These are phyloP conservation scores for Neopestalotiopsis sp. DNA, from an alignment of 2,329 filamentous ascomycete genomes.

Conservation along the genomic window DNA sequence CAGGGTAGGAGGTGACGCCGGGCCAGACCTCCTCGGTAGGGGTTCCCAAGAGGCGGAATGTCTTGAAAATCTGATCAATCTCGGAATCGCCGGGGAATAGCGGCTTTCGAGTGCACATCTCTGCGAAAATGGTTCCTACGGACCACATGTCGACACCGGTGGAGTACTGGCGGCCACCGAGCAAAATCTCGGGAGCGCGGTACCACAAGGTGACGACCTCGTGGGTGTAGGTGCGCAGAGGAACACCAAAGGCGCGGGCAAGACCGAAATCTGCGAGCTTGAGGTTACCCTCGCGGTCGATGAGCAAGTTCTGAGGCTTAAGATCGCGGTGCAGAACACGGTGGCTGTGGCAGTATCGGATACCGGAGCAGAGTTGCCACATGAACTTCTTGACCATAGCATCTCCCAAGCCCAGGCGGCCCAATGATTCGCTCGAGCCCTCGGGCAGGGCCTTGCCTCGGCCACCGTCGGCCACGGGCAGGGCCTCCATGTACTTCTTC, in stretches of 20 bases:
- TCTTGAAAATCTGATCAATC: constrained; percentile 95
- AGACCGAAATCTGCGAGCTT: constrained; percentile 92
- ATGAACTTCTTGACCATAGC: constrained; percentile 93
- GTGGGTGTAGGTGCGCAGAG: constrained; percentile 89
- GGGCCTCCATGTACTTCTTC: constrained; percentile 95
- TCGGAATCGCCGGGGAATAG: constrained; percentile 92
- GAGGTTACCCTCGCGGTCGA: constrained; percentile 84
- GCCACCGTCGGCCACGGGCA: constrained; percentile 83
- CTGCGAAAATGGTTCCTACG: constrained; percentile 90
- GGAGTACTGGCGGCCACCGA: constrained; percentile 89
- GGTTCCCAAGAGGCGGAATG: constrained; percentile 84
- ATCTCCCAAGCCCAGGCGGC: constrained; percentile 74
- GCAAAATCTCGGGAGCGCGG: constrained; percentile 85
- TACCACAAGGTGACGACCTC: constrained; percentile 97
- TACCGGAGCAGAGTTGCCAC: constrained; percentile 82
- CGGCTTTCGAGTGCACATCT: constrained; percentile 94
- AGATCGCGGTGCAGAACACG: constrained; percentile 86
- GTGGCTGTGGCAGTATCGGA: constrained; percentile 88
- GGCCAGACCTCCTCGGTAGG: constrained; percentile 85
- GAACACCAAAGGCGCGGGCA: constrained; percentile 88
- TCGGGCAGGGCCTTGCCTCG: constrained; percentile 85
- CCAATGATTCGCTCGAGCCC: constrained; percentile 67
- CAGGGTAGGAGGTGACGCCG: constrained; percentile 91
- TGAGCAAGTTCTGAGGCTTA: constrained; percentile 90
- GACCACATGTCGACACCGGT: constrained; percentile 98